Conservation (phyloP, 495 filamentous ascomycete species). For the Immersiella caudata region DNA sequence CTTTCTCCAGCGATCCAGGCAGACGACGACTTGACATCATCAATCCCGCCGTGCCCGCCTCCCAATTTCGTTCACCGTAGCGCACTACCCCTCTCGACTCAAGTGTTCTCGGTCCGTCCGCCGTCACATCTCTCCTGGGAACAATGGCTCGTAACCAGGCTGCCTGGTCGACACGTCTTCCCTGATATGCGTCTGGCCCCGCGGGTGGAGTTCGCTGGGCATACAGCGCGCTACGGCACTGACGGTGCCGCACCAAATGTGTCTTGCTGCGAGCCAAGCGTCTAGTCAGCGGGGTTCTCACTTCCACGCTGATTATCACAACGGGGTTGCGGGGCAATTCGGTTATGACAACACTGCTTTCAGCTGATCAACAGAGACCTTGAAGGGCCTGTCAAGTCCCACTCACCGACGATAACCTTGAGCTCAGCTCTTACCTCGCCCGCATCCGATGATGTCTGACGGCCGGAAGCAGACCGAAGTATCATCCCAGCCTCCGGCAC, state of each 20-base stretch:
- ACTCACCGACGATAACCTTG: neutral
- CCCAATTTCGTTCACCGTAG: neutral
- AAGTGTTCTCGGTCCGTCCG: constrained; percentile 1
- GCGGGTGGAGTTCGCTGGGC: neutral
- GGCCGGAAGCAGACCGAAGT: too few relatives aligned
- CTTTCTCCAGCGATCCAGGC: constrained; percentile 30
- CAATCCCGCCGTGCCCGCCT: constrained; percentile 18
- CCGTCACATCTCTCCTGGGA: neutral
- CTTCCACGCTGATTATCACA: neutral
- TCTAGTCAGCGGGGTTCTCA: constrained; percentile 23
- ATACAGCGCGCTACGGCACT: neutral
- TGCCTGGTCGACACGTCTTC: neutral
- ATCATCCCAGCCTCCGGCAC: neutral
- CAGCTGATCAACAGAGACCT: neutral
- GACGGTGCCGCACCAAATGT: neutral
- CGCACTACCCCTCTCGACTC: constrained; percentile 2
- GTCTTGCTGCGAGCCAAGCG: constrained; percentile 18
- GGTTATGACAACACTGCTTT: neutral
- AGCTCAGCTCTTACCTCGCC: neutral
- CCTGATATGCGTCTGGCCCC: neutral
- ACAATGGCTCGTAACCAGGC: neutral
- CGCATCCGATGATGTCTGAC: neutral
- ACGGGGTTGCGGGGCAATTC: neutral
- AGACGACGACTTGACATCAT: constrained; percentile 28
- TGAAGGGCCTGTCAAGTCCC: neutral